Percentiles rank a stretch among this genome's conserved stretches.
These are phyloP conservation scores for Boletus bicolor DNA, from an alignment of 768 basidiomycete genomes.

Conservation along the genomic window DNA sequence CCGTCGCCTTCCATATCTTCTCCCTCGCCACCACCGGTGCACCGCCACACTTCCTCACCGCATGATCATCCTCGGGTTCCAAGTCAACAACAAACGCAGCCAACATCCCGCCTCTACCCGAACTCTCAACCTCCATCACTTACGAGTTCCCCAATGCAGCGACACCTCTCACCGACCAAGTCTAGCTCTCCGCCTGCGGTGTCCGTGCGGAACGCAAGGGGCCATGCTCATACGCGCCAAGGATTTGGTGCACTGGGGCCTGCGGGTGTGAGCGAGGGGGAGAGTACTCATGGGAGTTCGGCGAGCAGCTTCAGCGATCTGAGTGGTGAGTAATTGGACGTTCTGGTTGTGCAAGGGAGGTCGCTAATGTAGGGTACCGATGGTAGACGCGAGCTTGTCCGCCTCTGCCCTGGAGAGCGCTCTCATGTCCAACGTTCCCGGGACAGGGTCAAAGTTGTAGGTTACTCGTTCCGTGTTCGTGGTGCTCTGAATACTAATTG, in stretches of 20 bases:
- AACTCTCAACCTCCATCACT: slow-evolving; percentile 18
- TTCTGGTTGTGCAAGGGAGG: background rate
- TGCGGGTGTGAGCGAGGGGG: slow-evolving; percentile 47
- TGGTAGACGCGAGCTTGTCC: slow-evolving; percentile 67
- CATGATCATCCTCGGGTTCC: slow-evolving; percentile 1
- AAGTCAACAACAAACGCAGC: slow-evolving; percentile 7
- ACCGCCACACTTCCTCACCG: slow-evolving; percentile 28
- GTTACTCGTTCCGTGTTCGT: slow-evolving; percentile 28
- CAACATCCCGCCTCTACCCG: slow-evolving; percentile 7
- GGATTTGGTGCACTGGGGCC: slow-evolving; percentile 40
- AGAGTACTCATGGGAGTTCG: slow-evolving; percentile 66
- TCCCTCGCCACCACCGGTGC: slow-evolving; percentile 36
- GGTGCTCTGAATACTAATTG: background rate
- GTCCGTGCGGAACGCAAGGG: slow-evolving; percentile 52
- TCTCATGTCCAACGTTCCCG: slow-evolving; percentile 68
- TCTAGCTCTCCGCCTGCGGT: slow-evolving; percentile 61
- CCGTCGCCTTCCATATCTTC: slow-evolving; percentile 66
- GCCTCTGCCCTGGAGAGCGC: slow-evolving; percentile 81
- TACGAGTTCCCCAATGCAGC: slow-evolving; percentile 39
- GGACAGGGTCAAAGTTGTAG: slow-evolving; percentile 66
- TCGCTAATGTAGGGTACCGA: background rate
- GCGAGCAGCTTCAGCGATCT: slow-evolving; percentile 85
- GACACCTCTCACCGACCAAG: slow-evolving; percentile 51
- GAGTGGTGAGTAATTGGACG: slow-evolving; percentile 55
- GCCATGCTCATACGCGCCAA: slow-evolving; percentile 47